These are phyloP conservation scores for Spinellus fusiger DNA, from an alignment of 192 early-diverging fungal genomes.

Conservation along the genomic window DNA sequence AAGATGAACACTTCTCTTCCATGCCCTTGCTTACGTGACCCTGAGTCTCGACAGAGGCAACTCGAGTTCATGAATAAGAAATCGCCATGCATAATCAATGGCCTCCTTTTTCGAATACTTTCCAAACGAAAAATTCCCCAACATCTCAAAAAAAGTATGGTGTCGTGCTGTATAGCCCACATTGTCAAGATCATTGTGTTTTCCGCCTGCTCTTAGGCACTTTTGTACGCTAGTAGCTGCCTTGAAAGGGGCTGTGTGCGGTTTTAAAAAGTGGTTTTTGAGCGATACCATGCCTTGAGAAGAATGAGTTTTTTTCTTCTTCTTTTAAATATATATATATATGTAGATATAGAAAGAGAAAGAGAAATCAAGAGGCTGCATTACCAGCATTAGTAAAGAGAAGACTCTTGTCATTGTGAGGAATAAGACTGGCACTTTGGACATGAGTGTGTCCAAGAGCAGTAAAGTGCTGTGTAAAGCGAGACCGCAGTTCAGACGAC, in stretches of 20 bases:
- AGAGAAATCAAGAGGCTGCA: neutral
- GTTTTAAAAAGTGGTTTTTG: constrained; percentile 49
- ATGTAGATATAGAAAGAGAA: neutral
- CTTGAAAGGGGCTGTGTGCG: constrained; percentile 38
- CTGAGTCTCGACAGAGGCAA: constrained; percentile 46
- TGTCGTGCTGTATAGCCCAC: constrained; percentile 59
- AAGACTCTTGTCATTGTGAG: constrained; percentile 51
- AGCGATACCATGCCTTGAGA: constrained; percentile 51
- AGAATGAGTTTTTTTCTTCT: neutral
- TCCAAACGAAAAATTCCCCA: constrained; percentile 64
- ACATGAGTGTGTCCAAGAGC: constrained; percentile 31
- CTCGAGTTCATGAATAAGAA: constrained; percentile 44
- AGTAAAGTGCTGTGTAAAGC: constrained; percentile 45
- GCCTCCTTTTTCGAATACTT: constrained; percentile 44
- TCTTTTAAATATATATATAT: neutral
- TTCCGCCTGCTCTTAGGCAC: constrained; percentile 54
- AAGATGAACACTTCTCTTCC: too few relatives aligned
- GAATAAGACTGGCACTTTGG: constrained; percentile 42
- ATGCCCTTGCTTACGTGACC: constrained; percentile 52
- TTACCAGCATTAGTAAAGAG: constrained; percentile 56
- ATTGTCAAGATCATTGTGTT: constrained; percentile 60
- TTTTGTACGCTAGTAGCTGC: constrained; percentile 45
- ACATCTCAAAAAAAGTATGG: constrained; percentile 66
- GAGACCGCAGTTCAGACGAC: constrained; percentile 36
- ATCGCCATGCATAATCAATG: constrained; percentile 52